Conservation (phyloP, 495 filamentous ascomycete species). For the Cercophora samala region DNA sequence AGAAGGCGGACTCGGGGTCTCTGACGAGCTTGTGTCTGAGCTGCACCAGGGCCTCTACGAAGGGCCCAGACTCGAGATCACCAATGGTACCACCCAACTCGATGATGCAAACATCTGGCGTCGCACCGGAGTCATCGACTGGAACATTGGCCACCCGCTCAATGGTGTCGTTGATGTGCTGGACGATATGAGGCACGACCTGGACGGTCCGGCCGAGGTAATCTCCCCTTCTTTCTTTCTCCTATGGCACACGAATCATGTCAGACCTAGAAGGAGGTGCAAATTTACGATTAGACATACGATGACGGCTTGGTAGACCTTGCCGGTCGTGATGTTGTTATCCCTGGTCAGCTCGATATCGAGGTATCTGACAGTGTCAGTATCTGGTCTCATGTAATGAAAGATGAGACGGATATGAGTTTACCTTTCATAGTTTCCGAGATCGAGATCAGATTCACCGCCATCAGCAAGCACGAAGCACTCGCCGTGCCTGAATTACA, state of each 20-base stretch:
- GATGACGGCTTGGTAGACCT: conserved; percentile 88
- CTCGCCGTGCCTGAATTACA: conserved; percentile 34
- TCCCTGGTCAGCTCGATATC: conserved; percentile 66
- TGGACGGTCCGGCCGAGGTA: conserved; percentile 94
- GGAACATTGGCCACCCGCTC: conserved; percentile 80
- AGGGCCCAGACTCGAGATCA: conserved; percentile 88
- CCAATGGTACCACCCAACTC: conserved; percentile 52
- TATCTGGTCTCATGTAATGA: not conserved
- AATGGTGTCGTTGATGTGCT: conserved; percentile 91
- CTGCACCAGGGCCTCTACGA: conserved; percentile 64
- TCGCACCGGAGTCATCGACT: conserved; percentile 76
- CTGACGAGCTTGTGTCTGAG: conserved; percentile 68
- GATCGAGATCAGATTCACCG: conserved; percentile 67
- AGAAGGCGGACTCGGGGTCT: conserved; percentile 60
- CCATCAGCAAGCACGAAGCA: conserved; percentile 41
- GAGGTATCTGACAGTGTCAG: conserved; percentile 28
- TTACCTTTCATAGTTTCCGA: conserved; percentile 85
- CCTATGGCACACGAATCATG: not conserved
- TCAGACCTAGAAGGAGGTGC: not conserved
- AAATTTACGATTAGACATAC: not conserved
- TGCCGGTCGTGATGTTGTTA: conserved; percentile 94
- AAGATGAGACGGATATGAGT: not conserved
- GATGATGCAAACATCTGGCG: conserved; percentile 89
- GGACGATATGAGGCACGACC: conserved; percentile 86
- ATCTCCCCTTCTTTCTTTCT: conserved; percentile 66